phyloP scores from a whole-genome alignment of 2,329 filamentous ascomycete genomes.

The Ophiostoma himal-ulmi region DNA sequence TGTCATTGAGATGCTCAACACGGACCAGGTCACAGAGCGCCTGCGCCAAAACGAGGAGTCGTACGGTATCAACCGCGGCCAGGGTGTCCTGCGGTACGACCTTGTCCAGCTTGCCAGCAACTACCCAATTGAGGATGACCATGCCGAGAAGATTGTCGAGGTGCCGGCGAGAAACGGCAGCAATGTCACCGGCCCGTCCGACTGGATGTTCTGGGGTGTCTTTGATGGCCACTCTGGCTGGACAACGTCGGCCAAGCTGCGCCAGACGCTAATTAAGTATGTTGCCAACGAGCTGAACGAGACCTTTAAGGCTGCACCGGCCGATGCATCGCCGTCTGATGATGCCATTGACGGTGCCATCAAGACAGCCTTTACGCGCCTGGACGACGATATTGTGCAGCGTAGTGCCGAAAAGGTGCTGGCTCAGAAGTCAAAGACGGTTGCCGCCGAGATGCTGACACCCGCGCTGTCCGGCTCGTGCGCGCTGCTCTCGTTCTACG shows the following conservation, averaged over 20 bases:
- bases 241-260: slow-evolving; percentile 94
- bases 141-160: slow-evolving; percentile 96
- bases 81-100: slow-evolving; percentile 91
- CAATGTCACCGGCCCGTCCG: slow-evolving; percentile 53
- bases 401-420: slow-evolving; percentile 87
- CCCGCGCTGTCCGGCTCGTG: slow-evolving; percentile 96
- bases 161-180: slow-evolving; percentile 52
- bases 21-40: slow-evolving; percentile 87
- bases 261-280: slow-evolving; percentile 85
- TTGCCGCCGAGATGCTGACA: slow-evolving; percentile 84
- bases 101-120: slow-evolving; percentile 92
- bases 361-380: slow-evolving; percentile 79
- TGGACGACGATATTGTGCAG: slow-evolving; percentile 93
- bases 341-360: slow-evolving; percentile 86
- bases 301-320: slow-evolving; percentile 71
- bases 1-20: slow-evolving; percentile 92
- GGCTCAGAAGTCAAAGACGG: slow-evolving; percentile 80
- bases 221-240: slow-evolving; percentile 97
- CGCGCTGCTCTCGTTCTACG: slow-evolving; percentile 92
- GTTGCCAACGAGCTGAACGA: slow-evolving; percentile 88
- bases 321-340: slow-evolving; percentile 57
- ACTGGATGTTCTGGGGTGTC: slow-evolving; percentile 99
- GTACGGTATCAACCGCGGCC: slow-evolving; percentile 79
- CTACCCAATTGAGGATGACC: slow-evolving; percentile 96
- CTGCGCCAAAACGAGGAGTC: slow-evolving; percentile 86